These are phyloP conservation scores for Phytophthora citricola DNA, from an alignment of 352 stramenopile species.

Conservation along the genomic window DNA sequence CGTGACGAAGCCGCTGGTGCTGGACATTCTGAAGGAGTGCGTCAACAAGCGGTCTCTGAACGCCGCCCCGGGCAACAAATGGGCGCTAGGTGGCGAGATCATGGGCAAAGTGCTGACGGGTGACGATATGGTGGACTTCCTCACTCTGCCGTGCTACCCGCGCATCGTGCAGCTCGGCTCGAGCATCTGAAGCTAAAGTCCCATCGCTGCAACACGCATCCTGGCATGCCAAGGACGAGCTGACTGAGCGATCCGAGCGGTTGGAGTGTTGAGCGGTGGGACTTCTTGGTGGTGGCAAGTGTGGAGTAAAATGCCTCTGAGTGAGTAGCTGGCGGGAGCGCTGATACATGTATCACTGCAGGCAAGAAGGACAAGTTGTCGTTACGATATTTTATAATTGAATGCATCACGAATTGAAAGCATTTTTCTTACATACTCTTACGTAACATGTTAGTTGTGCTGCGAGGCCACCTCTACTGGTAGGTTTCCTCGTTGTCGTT, in stretches of 20 bases:
- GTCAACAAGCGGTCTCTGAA: slow-evolving; percentile 63
- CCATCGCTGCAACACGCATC: slow-evolving; percentile 39
- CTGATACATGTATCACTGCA: neutral
- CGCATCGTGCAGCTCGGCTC: slow-evolving; percentile 78
- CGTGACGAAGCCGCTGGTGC: slow-evolving; percentile 73
- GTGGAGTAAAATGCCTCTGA: slow-evolving; percentile 3
- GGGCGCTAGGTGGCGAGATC: slow-evolving; percentile 62
- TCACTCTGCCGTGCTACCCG: slow-evolving; percentile 86
- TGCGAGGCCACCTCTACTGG: no score
- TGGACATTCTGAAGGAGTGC: slow-evolving; percentile 69
- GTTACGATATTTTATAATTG: slow-evolving; percentile 38
- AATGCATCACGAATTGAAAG: slow-evolving; percentile 21
- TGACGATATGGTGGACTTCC: slow-evolving; percentile 84
- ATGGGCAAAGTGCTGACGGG: slow-evolving; percentile 76
- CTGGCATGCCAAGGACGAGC: slow-evolving; percentile 32
- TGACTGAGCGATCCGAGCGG: slow-evolving; percentile 31
- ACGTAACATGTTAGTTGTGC: no score
- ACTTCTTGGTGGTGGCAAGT: slow-evolving; percentile 35
- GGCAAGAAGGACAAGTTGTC: slow-evolving; percentile 14
- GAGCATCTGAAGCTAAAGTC: slow-evolving; percentile 67
- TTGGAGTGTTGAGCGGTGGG: slow-evolving; percentile 40
- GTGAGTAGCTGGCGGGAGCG: neutral
- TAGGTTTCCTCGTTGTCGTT: no score
- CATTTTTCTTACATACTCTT: no score
- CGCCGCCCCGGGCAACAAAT: slow-evolving; percentile 64